Evolutionary conservation across 2,329 filamentous ascomycete genomes (phyloP).

Genomic region (Talaromyces sp.): DNA sequence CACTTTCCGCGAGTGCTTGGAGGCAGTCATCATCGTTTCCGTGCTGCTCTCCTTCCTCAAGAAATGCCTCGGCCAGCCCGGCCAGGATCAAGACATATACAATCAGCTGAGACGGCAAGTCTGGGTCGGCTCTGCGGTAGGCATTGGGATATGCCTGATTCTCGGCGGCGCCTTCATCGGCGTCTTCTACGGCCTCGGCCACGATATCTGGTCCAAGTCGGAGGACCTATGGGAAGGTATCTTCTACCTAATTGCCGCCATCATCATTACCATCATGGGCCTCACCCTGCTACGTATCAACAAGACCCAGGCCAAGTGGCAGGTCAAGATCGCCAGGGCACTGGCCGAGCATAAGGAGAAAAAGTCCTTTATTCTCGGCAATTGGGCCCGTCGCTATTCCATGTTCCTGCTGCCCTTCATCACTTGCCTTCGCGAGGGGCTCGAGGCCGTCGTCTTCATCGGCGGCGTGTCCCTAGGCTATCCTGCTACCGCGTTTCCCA

Average conservation of each 20-base stretch:
- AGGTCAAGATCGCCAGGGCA: conserved; percentile 70
- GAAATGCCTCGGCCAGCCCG: conserved; percentile 64
- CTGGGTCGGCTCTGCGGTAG: conserved; percentile 63
- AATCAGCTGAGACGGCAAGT: conserved; percentile 66
- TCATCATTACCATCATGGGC: conserved; percentile 81
- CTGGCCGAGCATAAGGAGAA: conserved; percentile 48
- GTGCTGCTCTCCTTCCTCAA: conserved; percentile 83
- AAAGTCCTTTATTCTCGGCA: conserved; percentile 31
- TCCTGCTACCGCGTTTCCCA: conserved; percentile 70
- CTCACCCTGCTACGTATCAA: conserved; percentile 74
- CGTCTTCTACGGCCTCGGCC: conserved; percentile 66
- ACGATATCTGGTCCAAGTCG: conserved; percentile 60
- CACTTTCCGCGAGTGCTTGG: conserved; percentile 78
- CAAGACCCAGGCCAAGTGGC: conserved; percentile 84
- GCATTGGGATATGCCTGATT: conserved; percentile 60
- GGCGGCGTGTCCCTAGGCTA: conserved; percentile 75
- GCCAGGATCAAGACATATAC: conserved; percentile 58
- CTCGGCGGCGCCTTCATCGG: conserved; percentile 67
- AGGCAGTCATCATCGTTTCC: conserved; percentile 79
- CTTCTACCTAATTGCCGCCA: conserved; percentile 67
- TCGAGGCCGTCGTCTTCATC: conserved; percentile 82
- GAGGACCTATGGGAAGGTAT: conserved; percentile 79
- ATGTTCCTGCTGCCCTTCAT: conserved; percentile 86
- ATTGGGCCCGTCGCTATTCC: conserved; percentile 76
- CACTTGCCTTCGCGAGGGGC: conserved; percentile 79